Base-by-base conservation (phyloP, 2,329 filamentous ascomycete species). In the Alternaria ventricosa region DNA sequence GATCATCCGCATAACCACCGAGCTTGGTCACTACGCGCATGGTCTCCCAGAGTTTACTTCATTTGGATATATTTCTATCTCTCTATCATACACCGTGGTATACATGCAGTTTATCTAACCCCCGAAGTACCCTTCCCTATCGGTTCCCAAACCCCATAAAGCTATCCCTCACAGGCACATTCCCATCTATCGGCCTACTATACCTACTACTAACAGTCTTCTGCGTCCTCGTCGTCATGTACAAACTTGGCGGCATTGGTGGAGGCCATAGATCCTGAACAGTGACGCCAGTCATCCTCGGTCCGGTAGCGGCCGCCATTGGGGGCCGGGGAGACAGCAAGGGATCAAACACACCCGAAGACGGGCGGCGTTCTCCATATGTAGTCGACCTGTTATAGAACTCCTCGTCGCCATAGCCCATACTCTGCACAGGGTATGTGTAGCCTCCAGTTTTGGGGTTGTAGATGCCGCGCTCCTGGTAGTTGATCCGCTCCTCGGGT, bases 181-280 rank as follows among this genome's bases (percentile, higher is more conserved):
- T 61, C 22, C 61, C 61, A 47, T 61, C 51, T 20, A 61, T 61
- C 15, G 57, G 57, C 13, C 61, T 54, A 3, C 61, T 64, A 18
- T 61, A 56, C 23, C 51, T 55, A 30, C 46, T 55, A 8, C 57
- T 56, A 18, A 45, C 57, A 18, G 20, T 36, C 13, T 50, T 60
- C 13, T 56, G 45, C 6, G 57, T 50, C 50, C 13, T 50, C 46
- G 22, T 25, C 8, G 46, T 51, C 18, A 49, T 49, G 1, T 43
- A 43, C 9, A 60, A 20, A 5, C 60, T 50, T 9, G 57, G 49
- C 8, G 63, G 58, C n/a, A 62, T 63, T 1, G 64, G 66, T 6
- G 65, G 65, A 11, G 68, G 68, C 22, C 59, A 70, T 1, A 70
- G 7, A 3, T 70, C 68, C 2, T 55, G 58, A 13, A 46, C 62